phyloP scores from a whole-genome alignment of 495 filamentous ascomycete genomes.

The Aspergillus wentii region DNA sequence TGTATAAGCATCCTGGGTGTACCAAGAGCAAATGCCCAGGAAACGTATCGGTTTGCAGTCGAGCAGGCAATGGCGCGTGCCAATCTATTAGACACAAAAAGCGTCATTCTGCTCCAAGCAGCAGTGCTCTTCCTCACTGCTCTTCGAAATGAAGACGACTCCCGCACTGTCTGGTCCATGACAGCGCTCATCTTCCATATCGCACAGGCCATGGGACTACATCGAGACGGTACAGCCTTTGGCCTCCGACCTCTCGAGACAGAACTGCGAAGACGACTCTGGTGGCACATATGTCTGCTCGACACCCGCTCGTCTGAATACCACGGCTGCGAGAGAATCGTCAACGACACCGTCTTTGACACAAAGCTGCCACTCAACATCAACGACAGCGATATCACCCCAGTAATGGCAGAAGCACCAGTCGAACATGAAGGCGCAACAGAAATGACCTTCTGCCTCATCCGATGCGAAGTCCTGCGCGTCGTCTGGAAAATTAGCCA shows the following conservation, averaged over 20 bases:
- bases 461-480: conserved; percentile 57
- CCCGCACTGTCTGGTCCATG: conserved; percentile 63
- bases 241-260: conserved; percentile 70
- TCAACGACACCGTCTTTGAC: conserved; percentile 66
- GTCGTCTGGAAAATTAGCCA: conserved; percentile 38
- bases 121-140: conserved; percentile 67
- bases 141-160: conserved; percentile 61
- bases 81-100: conserved; percentile 68
- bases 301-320: conserved; percentile 79
- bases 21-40: conserved; percentile 40
- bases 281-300: conserved; percentile 76
- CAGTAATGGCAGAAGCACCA: conserved; percentile 57
- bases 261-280: conserved; percentile 79
- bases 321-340: conserved; percentile 73
- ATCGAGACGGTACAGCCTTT: conserved; percentile 73
- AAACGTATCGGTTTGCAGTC: conserved; percentile 70
- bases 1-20: conserved; percentile 33
- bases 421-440: conserved; percentile 56
- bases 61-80: conserved; percentile 76
- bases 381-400: conserved; percentile 71
- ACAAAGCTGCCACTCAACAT: conserved; percentile 69
- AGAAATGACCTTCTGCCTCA: conserved; percentile 76
- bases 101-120: conserved; percentile 71
- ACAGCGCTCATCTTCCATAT: conserved; percentile 71
- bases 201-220: conserved; percentile 73